Percentiles rank a stretch among this genome's conserved stretches.
Evolutionary conservation across 176 grass and related monocot genomes (phyloP).

Genomic region (Coix lacrymajobi): DNA sequence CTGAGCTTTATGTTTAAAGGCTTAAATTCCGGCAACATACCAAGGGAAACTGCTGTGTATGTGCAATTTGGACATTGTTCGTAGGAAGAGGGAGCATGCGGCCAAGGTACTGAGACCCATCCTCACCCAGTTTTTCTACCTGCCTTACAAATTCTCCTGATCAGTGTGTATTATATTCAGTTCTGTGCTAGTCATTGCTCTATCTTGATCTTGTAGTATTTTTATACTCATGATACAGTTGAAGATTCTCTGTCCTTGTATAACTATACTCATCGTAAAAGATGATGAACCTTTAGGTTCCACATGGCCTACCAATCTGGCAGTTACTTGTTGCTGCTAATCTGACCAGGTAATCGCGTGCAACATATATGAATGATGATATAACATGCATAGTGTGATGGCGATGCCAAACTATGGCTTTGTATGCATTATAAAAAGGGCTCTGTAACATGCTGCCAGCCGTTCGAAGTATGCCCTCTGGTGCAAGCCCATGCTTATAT

Average conservation of each 20-base stretch:
- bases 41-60: neutral
- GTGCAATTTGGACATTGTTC: neutral
- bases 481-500: neutral
- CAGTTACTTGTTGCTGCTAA: neutral
- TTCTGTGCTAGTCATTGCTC: neutral
- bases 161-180: neutral
- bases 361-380: neutral
- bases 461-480: neutral
- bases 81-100: neutral
- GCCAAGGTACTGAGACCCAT: slow-evolving; percentile 2
- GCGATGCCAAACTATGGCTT: neutral
- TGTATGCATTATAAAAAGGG: neutral
- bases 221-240: neutral
- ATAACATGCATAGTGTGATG: neutral
- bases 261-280: neutral
- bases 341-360: neutral
- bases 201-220: neutral
- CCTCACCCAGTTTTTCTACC: neutral
- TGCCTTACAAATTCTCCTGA: neutral
- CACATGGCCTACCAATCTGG: neutral
- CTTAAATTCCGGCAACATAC: neutral
- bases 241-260: neutral
- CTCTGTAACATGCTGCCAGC: neutral
- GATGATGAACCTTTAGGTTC: neutral
- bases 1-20: neutral